Base-by-base conservation (phyloP, 1,284 basidiomycete species). In the Hemileia vastatrix region DNA sequence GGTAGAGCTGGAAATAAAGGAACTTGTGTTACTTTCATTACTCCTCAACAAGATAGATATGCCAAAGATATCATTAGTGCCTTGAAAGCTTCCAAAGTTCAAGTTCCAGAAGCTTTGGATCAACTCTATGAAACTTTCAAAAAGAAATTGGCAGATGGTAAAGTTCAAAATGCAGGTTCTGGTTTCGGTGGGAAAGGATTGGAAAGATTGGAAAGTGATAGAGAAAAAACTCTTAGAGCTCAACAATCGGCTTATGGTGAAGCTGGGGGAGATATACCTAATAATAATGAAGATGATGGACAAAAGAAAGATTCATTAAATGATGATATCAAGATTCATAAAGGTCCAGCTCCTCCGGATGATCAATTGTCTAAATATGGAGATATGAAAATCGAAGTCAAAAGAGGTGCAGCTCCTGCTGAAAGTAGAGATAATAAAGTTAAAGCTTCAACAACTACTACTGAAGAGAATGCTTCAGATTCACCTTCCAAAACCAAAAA, bases 111-210 rank as follows among this genome's bases (percentile, higher is more conserved):
- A 67, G 92, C 96, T 69, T 81, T 96, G 18, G 89, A 93, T 75
- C 84, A 87, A 15, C 80, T 96, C 69, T 85, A 90, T 1, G 92
- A 89, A 84, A 82, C 83, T 23, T 92, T 92, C 80, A 81, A 95
- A 51, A 88, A 90, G 67, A 96, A 96, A 76, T 87, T 96, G 72
- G 93, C 93, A 73, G 78, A 84, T 5, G 93, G 92, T 45, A 94
- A 94, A 73, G 94, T 91, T 1, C 88, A 93, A 69, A 86, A 84
- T 13, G 87, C 89, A 0, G 85, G 88, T 2, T 93, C 90, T 64
- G 95, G 95, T 23, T 98, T 96, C 74, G 89, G 90, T 68, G 95
- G 95, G 36, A 97, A 98, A 77, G 95, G 95, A 67, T 83, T 99
- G 40, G 95, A 98, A 73, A 81, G 88, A 59, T 84, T 99, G 40